Percentiles rank a stretch among this genome's conserved stretches.
Conservation (phyloP, 2,329 filamentous ascomycete genomes). For the Botrytis byssoidea region DNA sequence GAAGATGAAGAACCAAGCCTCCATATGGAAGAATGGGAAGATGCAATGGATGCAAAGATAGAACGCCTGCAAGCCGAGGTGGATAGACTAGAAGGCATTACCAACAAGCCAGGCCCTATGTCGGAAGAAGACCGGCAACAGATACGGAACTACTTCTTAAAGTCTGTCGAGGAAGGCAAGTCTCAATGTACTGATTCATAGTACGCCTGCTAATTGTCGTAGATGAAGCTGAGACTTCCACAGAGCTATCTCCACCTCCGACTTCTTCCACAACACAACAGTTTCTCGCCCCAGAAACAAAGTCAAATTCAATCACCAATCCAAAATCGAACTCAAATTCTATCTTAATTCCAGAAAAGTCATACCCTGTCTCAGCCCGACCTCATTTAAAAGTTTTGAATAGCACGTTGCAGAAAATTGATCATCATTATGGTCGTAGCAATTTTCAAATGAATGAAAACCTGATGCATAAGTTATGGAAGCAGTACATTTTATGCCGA, state of each 20-base stretch:
- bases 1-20: constrained; percentile 23
- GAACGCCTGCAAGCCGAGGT: constrained; percentile 19
- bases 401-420: background rate
- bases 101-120: constrained; percentile 23
- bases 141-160: constrained; percentile 24
- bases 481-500: constrained; percentile 50
- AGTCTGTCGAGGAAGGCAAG: constrained; percentile 20
- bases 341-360: background rate
- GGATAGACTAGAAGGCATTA: constrained; percentile 20
- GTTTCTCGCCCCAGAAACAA: constrained; percentile 3
- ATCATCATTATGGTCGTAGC: background rate
- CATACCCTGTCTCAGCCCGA: background rate
- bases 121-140: constrained; percentile 22
- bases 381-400: background rate
- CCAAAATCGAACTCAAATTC: background rate
- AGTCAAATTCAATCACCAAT: background rate
- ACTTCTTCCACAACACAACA: constrained; percentile 6
- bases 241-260: constrained; percentile 6
- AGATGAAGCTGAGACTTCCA: constrained; percentile 6
- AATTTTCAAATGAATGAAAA: constrained; percentile 6
- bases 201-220: background rate
- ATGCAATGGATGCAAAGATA: constrained; percentile 20
- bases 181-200: background rate
- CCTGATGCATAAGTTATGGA: constrained; percentile 41
- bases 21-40: constrained; percentile 19